Evolutionary conservation across 495 filamentous ascomycete genomes (phyloP).

Genomic region (Oidiodendron maius): DNA sequence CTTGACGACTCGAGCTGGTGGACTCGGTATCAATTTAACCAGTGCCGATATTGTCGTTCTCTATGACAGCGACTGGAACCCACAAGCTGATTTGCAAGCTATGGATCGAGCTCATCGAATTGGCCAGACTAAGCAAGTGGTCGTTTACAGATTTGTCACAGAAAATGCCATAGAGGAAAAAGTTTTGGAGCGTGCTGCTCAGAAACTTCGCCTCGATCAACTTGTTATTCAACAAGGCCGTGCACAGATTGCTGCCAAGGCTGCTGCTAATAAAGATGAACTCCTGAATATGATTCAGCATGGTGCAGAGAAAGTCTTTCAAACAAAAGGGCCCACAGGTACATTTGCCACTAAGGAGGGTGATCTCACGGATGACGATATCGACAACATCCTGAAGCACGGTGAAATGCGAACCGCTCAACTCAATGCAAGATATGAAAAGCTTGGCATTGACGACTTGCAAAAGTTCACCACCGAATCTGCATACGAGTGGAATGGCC

Average conservation of each 20-base stretch:
- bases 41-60: conserved; percentile 93
- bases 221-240: conserved; percentile 99
- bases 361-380: conserved; percentile 76
- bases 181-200: conserved; percentile 92
- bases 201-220: conserved; percentile 95
- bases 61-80: conserved; percentile 99
- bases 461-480: conserved; percentile 98
- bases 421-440: conserved; percentile 89
- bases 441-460: conserved; percentile 95
- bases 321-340: conserved; percentile 55
- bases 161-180: conserved; percentile 99
- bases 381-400: conserved; percentile 78
- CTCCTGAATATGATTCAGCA: conserved; percentile 98
- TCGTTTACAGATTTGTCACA: conserved; percentile 93
- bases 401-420: conserved; percentile 86
- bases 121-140: conserved; percentile 96
- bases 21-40: conserved; percentile 97
- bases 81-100: conserved; percentile 94
- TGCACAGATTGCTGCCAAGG: conserved; percentile 84
- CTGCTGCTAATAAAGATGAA: conserved; percentile 88
- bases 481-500: conserved; percentile 98
- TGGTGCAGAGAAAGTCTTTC: conserved; percentile 90
- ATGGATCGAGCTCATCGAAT: conserved; percentile 99
- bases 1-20: conserved; percentile 93
- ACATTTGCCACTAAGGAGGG: conserved; percentile 48